Conservation (phyloP, 176 grass and related monocot species). For the Miscanthus lutarioriparius region DNA sequence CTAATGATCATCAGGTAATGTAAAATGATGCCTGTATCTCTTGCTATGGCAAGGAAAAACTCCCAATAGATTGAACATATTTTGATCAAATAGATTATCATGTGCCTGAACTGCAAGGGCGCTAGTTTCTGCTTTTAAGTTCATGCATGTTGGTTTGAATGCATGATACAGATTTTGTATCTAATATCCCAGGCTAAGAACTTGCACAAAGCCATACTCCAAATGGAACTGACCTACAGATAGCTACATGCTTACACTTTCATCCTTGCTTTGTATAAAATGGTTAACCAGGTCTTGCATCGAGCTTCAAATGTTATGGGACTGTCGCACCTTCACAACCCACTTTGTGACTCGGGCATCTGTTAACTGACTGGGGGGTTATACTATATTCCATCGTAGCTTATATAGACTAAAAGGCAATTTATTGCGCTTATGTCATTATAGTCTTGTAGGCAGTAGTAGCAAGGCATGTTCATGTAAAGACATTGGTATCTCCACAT, state of each 20-base stretch:
- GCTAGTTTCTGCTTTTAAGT: neutral
- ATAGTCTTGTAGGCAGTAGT: neutral
- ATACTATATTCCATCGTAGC: neutral
- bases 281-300: neutral
- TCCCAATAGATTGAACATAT: neutral
- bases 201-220: neutral
- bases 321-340: neutral
- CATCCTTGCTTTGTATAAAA: neutral
- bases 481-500: neutral
- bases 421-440: neutral
- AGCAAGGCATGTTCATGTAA: slow-evolving; percentile 5
- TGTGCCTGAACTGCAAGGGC: neutral
- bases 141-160: slow-evolving; percentile 1
- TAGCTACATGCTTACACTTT: neutral
- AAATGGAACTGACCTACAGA: neutral
- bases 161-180: neutral
- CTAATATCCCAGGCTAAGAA: neutral
- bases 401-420: neutral
- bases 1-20: slow-evolving; percentile 82
- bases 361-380: neutral
- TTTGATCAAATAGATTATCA: neutral
- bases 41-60: slow-evolving; percentile 6
- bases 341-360: neutral
- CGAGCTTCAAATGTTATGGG: neutral
- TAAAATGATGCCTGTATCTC: neutral